These are phyloP conservation scores for Solanum chacoense DNA, from an alignment of 305 asterid species.

Conservation along the genomic window DNA sequence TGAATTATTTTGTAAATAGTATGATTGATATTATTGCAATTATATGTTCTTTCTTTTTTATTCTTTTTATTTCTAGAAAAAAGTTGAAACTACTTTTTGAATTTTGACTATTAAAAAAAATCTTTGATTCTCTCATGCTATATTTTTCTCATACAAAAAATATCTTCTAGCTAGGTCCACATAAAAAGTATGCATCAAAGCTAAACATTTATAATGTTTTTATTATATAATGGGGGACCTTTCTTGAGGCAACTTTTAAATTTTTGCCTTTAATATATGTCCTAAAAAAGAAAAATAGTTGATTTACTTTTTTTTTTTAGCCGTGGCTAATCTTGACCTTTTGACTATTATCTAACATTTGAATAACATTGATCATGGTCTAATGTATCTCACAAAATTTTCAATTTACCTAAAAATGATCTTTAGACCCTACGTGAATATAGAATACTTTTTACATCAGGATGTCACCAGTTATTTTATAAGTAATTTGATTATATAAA, in stretches of 20 bases:
- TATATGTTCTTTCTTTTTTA: not conserved
- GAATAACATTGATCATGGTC: not conserved
- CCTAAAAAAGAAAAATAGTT: not conserved
- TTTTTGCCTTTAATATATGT: not conserved
- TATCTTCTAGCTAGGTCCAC: conserved; percentile 10
- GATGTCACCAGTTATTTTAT: not conserved
- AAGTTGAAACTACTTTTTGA: not conserved
- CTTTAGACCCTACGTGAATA: not conserved
- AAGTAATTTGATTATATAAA: not conserved
- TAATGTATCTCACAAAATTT: not conserved
- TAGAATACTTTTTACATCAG: not conserved
- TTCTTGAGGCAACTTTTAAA: not conserved
- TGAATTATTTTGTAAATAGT: not conserved
- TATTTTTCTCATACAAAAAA: not conserved
- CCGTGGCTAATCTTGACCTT: not conserved
- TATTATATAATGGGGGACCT: not conserved
- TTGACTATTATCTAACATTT: not conserved
- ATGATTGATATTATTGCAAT: not conserved
- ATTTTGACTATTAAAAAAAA: not conserved
- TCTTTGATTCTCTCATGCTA: not conserved
- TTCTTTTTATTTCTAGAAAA: not conserved
- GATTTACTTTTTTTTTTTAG: not conserved
- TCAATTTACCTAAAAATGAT: not conserved
- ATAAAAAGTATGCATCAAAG: not conserved
- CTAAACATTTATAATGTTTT: not conserved